Evolutionary conservation across 2,329 filamentous ascomycete genomes (phyloP).

Genomic region (Cercospora sesami): DNA sequence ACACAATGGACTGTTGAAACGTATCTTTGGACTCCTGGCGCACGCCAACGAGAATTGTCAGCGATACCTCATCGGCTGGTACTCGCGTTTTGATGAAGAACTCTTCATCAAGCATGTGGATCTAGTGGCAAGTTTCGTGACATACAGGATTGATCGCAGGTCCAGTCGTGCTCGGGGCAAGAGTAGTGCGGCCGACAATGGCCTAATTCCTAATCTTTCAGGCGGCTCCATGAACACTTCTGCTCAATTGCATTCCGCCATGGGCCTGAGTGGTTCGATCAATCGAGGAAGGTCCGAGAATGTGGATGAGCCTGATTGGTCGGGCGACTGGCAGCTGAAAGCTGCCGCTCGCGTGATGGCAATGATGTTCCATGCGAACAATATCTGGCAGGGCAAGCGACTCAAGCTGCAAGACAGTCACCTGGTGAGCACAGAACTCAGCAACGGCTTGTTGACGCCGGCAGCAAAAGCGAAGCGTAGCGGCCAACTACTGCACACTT

Average conservation of each 20-base stretch:
- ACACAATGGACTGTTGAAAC: conserved; percentile 81
- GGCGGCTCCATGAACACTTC: conserved; percentile 62
- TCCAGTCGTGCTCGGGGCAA: conserved; percentile 65
- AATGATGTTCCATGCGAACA: conserved; percentile 80
- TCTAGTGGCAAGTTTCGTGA: conserved; percentile 73
- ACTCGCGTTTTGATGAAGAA: conserved; percentile 66
- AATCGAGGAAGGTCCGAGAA: conserved; percentile 55
- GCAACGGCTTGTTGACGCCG: conserved; percentile 38
- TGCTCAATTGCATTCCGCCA: conserved; percentile 74
- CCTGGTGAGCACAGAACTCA: conserved; percentile 16
- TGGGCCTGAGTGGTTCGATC: conserved; percentile 56
- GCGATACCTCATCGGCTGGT: conserved; percentile 74
- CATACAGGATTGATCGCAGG: conserved; percentile 73
- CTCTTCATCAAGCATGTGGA: conserved; percentile 75
- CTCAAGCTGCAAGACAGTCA: conserved; percentile 13
- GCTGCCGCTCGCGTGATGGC: conserved; percentile 78
- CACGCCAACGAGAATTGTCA: conserved; percentile 76
- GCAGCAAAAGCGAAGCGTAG: conserved; percentile 30
- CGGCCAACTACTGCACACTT: conserved; percentile 73
- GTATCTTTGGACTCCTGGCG: conserved; percentile 75
- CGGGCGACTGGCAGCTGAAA: conserved; percentile 86
- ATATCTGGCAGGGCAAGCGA: conserved; percentile 45
- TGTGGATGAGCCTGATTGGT: conserved; percentile 60
- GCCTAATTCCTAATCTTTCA: conserved; percentile 71
- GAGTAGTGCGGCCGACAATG: conserved; percentile 59